Evolutionary conservation across 2,329 filamentous ascomycete species (phyloP).

Genomic region (Cryphonectria nitschkei): DNA sequence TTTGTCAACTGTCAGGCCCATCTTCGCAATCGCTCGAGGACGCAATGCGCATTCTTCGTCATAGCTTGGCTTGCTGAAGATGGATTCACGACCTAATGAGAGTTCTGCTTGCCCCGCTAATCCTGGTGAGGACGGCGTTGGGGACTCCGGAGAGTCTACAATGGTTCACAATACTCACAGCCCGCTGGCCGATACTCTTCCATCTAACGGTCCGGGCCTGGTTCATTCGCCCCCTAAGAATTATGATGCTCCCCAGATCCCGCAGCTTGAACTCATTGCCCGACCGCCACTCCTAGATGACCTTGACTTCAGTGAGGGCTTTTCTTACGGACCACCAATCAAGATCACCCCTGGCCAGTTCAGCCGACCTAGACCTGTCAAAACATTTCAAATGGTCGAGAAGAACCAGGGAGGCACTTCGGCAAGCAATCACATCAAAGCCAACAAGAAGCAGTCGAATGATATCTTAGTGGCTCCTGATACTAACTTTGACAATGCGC

Average conservation of each 20-base stretch:
- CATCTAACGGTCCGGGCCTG: not conserved
- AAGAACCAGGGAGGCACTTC: not conserved
- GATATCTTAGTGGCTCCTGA: not conserved
- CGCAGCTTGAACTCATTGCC: slow-evolving; percentile 15
- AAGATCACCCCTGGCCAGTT: slow-evolving; percentile 22
- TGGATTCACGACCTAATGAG: slow-evolving; percentile 13
- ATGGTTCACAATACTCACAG: slow-evolving; percentile 10
- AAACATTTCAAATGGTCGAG: not conserved
- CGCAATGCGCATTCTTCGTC: not conserved
- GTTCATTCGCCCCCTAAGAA: not conserved
- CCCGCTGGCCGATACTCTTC: slow-evolving; percentile 10
- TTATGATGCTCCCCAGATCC: not conserved
- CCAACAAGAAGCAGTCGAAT: not conserved
- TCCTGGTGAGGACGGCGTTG: not conserved
- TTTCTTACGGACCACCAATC: slow-evolving; percentile 17
- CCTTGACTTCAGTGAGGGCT: slow-evolving; percentile 21
- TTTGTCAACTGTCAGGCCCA: not conserved
- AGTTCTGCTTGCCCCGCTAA: slow-evolving; percentile 1
- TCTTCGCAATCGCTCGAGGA: not conserved
- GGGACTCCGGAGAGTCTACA: slow-evolving; percentile 9
- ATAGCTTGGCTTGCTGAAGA: slow-evolving; percentile 1
- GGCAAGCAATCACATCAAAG: not conserved
- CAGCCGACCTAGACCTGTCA: slow-evolving; percentile 7
- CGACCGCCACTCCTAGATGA: slow-evolving; percentile 9
- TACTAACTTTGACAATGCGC: not conserved